phyloP scores from a whole-genome alignment of 352 stramenopile species.

The Pythium coloratum region DNA sequence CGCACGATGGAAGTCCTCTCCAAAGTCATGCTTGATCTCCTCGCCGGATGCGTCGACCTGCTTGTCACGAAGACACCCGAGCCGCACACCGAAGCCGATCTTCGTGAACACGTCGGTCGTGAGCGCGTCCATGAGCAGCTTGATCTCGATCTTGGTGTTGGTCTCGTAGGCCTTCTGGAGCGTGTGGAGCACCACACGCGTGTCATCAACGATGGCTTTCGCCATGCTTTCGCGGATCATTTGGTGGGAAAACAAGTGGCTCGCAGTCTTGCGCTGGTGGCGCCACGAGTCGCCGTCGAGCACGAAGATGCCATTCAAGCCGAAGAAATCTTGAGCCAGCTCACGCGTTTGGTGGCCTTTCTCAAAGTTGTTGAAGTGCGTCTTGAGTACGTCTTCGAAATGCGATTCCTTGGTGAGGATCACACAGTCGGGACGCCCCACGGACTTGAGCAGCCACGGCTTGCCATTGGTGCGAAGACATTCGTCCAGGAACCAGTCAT shows the following conservation, averaged over 20 bases:
- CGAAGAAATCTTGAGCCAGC: constrained; percentile 67
- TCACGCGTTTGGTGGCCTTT: constrained; percentile 49
- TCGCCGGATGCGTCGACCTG: constrained; percentile 23
- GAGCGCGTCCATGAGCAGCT: constrained; percentile 53
- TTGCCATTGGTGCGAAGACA: constrained; percentile 38
- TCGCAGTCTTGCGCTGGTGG: constrained; percentile 82
- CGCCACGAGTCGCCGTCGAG: constrained; percentile 67
- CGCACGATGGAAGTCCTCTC: constrained; percentile 31
- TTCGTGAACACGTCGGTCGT: constrained; percentile 74
- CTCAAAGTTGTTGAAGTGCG: constrained; percentile 73
- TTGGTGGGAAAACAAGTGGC: constrained; percentile 83
- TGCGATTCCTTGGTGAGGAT: constrained; percentile 41
- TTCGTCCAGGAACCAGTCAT: constrained; percentile 66
- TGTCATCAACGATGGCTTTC: constrained; percentile 45
- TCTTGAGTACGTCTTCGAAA: constrained; percentile 64
- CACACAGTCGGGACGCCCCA: constrained; percentile 40
- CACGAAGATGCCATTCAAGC: constrained; percentile 68
- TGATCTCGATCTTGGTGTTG: constrained; percentile 39
- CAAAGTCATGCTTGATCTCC: constrained; percentile 22
- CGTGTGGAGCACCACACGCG: constrained; percentile 32
- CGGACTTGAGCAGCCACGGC: constrained; percentile 42
- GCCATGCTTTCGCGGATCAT: constrained; percentile 61
- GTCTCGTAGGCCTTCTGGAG: constrained; percentile 24
- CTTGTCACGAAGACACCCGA: constrained; percentile 44
- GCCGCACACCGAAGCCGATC: constrained; percentile 68